phyloP scores from a whole-genome alignment of 1,139 yeast species.

The Zygoascus sp. region DNA sequence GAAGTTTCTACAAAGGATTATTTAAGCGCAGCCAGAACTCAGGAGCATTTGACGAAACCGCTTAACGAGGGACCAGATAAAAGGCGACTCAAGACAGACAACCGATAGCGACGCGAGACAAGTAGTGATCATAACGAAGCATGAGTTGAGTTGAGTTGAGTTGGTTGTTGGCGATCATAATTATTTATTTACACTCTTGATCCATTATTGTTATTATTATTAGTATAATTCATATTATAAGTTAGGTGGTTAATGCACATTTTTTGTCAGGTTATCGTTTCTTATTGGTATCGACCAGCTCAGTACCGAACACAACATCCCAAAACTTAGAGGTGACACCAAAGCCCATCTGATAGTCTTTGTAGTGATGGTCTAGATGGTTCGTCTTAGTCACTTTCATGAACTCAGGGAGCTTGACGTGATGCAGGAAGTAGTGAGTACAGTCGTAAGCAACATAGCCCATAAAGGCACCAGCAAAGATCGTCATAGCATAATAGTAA shows the following conservation, averaged over 20 bases:
- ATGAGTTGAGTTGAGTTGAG: too few species aligned
- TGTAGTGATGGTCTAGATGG: constrained; percentile 96
- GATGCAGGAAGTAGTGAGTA: constrained; percentile 88
- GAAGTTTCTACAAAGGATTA: too few species aligned
- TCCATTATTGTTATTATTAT: too few species aligned
- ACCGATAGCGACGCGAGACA: too few species aligned
- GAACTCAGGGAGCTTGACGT: constrained; percentile 68
- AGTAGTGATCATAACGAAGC: too few species aligned
- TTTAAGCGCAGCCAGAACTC: too few species aligned
- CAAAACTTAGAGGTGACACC: constrained; percentile 93
- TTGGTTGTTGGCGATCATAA: too few species aligned
- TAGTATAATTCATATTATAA: too few species aligned
- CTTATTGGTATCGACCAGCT: constrained; percentile 35
- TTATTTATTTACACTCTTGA: background rate
- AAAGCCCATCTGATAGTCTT: constrained; percentile 91
- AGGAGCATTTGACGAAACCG: too few species aligned
- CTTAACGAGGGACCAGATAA: too few species aligned
- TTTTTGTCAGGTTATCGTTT: constrained; percentile 10
- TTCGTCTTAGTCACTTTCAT: constrained; percentile 77
- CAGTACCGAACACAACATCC: constrained; percentile 87
- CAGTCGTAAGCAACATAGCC: constrained; percentile 91
- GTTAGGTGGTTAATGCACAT: background rate
- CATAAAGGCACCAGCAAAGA: constrained; percentile 90
- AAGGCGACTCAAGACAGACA: too few species aligned
- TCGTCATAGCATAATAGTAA: constrained; percentile 52